Evolutionary conservation across 139 green algal species (phyloP), one percentile per base, ranked within the genome.

Genomic region (Coelastrella sp.): DNA sequence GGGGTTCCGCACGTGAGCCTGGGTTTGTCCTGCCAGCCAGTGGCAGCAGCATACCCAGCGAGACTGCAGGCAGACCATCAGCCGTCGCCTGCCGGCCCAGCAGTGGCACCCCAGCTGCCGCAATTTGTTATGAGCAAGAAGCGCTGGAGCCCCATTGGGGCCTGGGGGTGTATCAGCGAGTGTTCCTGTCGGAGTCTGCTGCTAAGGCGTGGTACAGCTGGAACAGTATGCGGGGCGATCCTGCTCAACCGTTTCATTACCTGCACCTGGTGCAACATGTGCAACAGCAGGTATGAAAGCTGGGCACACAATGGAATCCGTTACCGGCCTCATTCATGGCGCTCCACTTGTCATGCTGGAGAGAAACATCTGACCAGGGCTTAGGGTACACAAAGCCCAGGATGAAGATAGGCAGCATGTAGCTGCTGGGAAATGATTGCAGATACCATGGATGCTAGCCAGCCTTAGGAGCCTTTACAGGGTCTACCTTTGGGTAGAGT

Each of bases 181-280:
- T 95, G 7, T 95, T 95, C 73, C 23, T 95, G 58, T 86, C 89
- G 5, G 85, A 93, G 89, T 88, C 86, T 65, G 83, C 90, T 47
- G 93, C 93, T 5, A 59, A 47, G 20, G 77, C 74, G 0, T 95
- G 93, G 93, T 65, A 92, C n/a, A 54, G 74, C 14, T 95, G 93
- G 93, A 95, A 94, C 83, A 66, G 58, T 8, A 91, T 74, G 59
- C 73, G 86, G 0, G 93, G 93, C 4, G 93, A 95, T 79, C 93
- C 93, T 11, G 86, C 87, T 7, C 93, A 95, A 80, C 93, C 93
- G 7, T 94, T 86, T 73, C 93, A 95, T 74, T 82, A 92, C 66
- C 5, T 80, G 10, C 58, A 89, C 59, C 77, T 94, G 83, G 85
- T 86, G 20, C 76, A 91, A 83, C 23, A 81, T 22, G 77, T 85